These are phyloP conservation scores for Camellia japonica DNA, from an alignment of 148 eudicot species.

Conservation along the genomic window DNA sequence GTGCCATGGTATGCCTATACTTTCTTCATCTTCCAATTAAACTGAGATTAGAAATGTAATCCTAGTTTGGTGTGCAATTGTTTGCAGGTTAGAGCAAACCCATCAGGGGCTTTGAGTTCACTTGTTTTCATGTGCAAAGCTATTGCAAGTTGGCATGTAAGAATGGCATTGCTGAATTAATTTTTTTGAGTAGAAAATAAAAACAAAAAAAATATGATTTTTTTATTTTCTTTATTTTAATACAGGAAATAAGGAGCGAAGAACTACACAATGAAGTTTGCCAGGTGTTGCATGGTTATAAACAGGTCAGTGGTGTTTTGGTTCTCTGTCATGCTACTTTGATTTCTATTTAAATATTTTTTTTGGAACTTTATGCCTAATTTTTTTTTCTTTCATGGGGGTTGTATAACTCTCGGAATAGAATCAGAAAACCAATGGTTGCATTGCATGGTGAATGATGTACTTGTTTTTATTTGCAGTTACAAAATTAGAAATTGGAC, in stretches of 20 bases:
- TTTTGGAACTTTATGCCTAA: background rate
- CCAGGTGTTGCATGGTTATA: conserved; percentile 90
- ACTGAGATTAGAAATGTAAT: conserved; percentile 11
- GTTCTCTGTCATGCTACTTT: background rate
- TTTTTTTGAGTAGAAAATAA: background rate
- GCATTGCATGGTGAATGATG: background rate
- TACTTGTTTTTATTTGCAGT: background rate
- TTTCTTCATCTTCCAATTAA: background rate
- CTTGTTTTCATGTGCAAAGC: conserved; percentile 84
- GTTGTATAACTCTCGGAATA: background rate
- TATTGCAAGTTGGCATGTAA: conserved; percentile 98
- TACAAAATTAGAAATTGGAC: background rate
- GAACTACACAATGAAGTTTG: conserved; percentile 84
- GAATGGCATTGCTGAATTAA: conserved; percentile 7
- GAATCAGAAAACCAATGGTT: background rate
- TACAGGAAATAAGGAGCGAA: conserved; percentile 86
- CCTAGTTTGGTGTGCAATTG: background rate
- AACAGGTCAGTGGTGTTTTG: conserved; percentile 62
- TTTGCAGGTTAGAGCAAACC: conserved; percentile 87
- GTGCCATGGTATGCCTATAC: conserved; percentile 67
- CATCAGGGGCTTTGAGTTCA: conserved; percentile 78
- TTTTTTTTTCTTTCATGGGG: background rate
- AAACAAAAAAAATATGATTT: background rate
- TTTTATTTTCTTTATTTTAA: conserved; percentile 16
- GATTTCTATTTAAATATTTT: background rate